Evolutionary conservation across 2,329 filamentous ascomycete genomes (phyloP), one percentile per base, ranked within the genome.

Genomic region (Metarhizium brunneum): DNA sequence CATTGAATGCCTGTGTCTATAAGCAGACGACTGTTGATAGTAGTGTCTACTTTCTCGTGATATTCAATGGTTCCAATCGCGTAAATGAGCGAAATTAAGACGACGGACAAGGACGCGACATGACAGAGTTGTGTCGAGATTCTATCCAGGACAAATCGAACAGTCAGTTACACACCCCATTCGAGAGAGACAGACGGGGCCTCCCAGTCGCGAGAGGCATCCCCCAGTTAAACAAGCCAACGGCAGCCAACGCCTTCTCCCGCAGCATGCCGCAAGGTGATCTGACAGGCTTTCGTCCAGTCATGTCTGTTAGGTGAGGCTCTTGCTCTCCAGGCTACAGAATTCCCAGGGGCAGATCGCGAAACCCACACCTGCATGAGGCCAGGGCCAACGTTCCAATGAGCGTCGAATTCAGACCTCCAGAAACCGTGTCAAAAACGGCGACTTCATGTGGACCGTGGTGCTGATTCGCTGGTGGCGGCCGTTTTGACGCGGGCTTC

Each of bases 381-480:
- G 50, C 8, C 25, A 45, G 42, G n/a, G 16, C 29, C 32, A 53
- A 52, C 38, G 48, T 48, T 29, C 51, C 53, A 54, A 56, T 56
- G 48, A 48, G 53, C 30, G 48, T 16, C 35, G 29, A 5, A 11
- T 6, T 16, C 25, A 30, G 50, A 52, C 50, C 50, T 43, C 50
- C 36, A 43, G 14, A 52, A 29, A 25, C 38, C 36, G 36, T 29
- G 16, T 42, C 20, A 48, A 30, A 48, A 18, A 48, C 43, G 45
- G 45, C 45, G 18, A 30, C 29, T 47, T 20, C 29, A 20, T 4
- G 32, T 36, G 51, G 38, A 47, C 14, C 38, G 42, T 2, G 29
- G 40, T 54, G 56, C 55, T 65, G 61, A 65, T 65, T 65, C 57
- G 63, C 58, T 64, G 63, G 62, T 69, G 69, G 58, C 55, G 65